A percentile compares a stretch with the other conserved stretches of the same genome.
phyloP scores from a whole-genome alignment of 108 stramenopile genomes.

The Skeletonema potamos region DNA sequence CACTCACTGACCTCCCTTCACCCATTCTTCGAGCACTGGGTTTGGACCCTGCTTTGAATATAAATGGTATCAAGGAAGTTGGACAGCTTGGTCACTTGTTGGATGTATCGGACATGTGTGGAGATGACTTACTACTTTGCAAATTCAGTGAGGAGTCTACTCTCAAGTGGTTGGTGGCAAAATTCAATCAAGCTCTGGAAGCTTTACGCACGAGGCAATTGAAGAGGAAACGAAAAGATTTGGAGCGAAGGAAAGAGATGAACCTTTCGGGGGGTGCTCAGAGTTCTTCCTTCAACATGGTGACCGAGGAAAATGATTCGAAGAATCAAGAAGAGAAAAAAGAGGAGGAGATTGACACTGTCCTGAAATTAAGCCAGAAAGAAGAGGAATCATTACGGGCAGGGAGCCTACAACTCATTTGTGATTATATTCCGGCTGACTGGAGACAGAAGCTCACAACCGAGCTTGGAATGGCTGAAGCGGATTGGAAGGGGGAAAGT shows the following conservation, averaged over 20 bases:
- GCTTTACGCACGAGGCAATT: slow-evolving; percentile 25
- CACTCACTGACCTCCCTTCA: slow-evolving; percentile 37
- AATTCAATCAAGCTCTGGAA: slow-evolving; percentile 43
- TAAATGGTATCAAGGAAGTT: slow-evolving; percentile 13
- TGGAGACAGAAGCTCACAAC: slow-evolving; percentile 54
- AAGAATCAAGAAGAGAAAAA: slow-evolving; percentile 8
- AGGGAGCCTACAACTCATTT: slow-evolving; percentile 54
- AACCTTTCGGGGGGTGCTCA: slow-evolving; percentile 16
- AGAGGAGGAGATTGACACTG: background rate
- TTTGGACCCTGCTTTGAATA: slow-evolving; percentile 1
- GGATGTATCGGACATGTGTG: slow-evolving; percentile 48
- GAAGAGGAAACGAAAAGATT: slow-evolving; percentile 7
- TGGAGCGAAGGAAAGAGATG: slow-evolving; percentile 1
- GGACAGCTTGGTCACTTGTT: slow-evolving; percentile 59
- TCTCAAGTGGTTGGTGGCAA: slow-evolving; percentile 55
- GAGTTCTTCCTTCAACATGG: slow-evolving; percentile 39
- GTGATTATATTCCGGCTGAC: slow-evolving; percentile 53
- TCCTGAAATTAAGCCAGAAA: slow-evolving; percentile 2
- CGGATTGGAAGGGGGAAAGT: slow-evolving; percentile 38
- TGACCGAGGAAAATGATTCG: slow-evolving; percentile 17
- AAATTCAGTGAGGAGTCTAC: slow-evolving; percentile 51
- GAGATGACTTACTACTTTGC: slow-evolving; percentile 57
- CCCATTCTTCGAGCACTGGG: slow-evolving; percentile 34
- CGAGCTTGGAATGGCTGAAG: slow-evolving; percentile 24
- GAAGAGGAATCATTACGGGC: slow-evolving; percentile 24